Base-by-base conservation (phyloP, 805 yeast species). In the Ogataea nonfermentans region DNA sequence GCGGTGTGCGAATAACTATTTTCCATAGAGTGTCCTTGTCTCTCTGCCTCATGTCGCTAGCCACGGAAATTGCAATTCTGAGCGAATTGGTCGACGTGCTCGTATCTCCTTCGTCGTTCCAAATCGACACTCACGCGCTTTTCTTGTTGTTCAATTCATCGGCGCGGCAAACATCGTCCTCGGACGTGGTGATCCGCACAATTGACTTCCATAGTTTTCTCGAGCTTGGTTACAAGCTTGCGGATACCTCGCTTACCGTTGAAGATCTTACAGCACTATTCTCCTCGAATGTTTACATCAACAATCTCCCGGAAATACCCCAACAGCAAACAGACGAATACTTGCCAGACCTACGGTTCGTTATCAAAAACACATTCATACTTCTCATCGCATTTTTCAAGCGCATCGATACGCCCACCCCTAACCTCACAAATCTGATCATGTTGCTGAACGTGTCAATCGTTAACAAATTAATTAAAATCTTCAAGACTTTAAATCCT, bases 281-380 rank as follows among this genome's bases (percentile, higher is more conserved):
- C 5, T 54, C 61, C 4, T 43, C 52, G 9, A 55, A 57, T 34
- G 63, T 58, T 5, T 58, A 53, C 36, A 56, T 58, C 24, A 58
- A 58, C 35, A 56, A 52, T 25, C 29, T 55, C 2, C 40, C 39
- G 14, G 39, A 43, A 27, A 14, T 33, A 3, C 11, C 23, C 9
- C 16, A 26, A 3, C 22, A 42, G 11, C 29, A 36, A 8, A 9
- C 26, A 32, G 45, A 33, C 29, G 41, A 35, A 17, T 58, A 55
- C 30, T 37, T 52, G 29, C 64, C 64, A 0, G 62, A 59, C 39
- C 29, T 58, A 22, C 37, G 62, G n/a, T 39, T 56, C 14, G 55
- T 56, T 2, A 41, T 58, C 27, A 59, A 59, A 31, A 58, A 59
- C 44, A 54, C 59, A 4, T 42, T 59, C 24, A 39, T 57, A 2